Base-by-base conservation (phyloP, 129 eudicot genomes). In the Helichrysum umbraculigerum region DNA sequence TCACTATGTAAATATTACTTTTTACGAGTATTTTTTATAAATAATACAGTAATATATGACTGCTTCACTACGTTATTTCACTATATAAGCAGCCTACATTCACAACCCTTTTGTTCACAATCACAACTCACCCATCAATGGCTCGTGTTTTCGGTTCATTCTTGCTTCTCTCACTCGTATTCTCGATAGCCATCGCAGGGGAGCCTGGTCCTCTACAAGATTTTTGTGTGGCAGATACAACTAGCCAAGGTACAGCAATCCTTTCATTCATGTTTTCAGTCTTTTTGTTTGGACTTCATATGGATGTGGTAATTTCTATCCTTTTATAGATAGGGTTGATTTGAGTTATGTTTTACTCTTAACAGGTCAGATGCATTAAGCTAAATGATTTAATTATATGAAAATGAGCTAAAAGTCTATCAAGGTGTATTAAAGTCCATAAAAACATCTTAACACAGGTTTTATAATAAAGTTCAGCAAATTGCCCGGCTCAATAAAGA, bases 201-300 rank as follows among this genome's bases (percentile, higher is more conserved):
- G 83, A 74, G 17, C 83, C 61, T 11, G 70, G 81, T 10, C 86
- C 86, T 21, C 86, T 83, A 60, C 83, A 83, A 78, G 86, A 83
- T 60, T 83, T 83, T 5, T 83, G 86, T 54, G 86, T 83, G 8
- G 86, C 83, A 3, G 75, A 68, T 69, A 61, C 37, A 8, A 78
- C 20, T 10, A 72, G 64, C 25, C 85, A 77, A 76, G 85, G 85
- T 81, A 76, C n/a, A 0, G 2, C n/a, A 7, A 16, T 47, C 10
- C 14, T 9, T 20, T 4, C 34, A 61, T 22, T 71, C 8, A 5
- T 59, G 8, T 35, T 16, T 78, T 0, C 0, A 2, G 7, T 32
- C n/a, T 37, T 6, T 29, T 15, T 62, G 30, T 58, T 1, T 6
- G 12, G 28, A 7, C 8, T 58, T 20, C 22, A 20, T 58, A 58